phyloP scores from a whole-genome alignment of 2,329 filamentous ascomycete species.

The Penicillium sp. region DNA sequence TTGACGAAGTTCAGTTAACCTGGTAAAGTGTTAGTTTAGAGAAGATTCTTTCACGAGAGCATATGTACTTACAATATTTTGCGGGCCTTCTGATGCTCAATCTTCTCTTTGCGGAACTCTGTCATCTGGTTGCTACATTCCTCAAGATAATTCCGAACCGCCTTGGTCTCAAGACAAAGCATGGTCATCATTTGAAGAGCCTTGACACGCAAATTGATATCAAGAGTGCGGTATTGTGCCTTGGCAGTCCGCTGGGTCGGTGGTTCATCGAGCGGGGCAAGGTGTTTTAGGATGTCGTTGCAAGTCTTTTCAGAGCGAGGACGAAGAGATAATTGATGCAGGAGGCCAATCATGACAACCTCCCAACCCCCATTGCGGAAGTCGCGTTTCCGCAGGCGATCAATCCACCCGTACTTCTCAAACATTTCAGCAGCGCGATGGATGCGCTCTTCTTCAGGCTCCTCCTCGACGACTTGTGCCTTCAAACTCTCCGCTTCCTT shows the following conservation, averaged over 20 bases:
- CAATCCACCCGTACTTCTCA: slow-evolving; percentile 75
- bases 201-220: slow-evolving; percentile 79
- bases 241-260: slow-evolving; percentile 73
- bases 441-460: slow-evolving; percentile 34
- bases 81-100: slow-evolving; percentile 81
- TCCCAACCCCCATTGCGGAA: slow-evolving; percentile 91
- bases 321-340: slow-evolving; percentile 80
- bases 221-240: slow-evolving; percentile 70
- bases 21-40: slow-evolving; percentile 21
- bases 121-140: slow-evolving; percentile 95
- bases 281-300: slow-evolving; percentile 73
- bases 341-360: slow-evolving; percentile 78
- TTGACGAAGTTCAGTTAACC: slow-evolving; percentile 46
- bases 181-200: slow-evolving; percentile 83
- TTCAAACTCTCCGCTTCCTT: slow-evolving; percentile 70
- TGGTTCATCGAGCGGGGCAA: slow-evolving; percentile 77
- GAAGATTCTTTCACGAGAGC: background rate
- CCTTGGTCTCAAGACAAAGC: slow-evolving; percentile 81
- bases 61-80: slow-evolving; percentile 55
- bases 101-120: slow-evolving; percentile 89
- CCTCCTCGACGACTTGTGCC: slow-evolving; percentile 58
- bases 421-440: slow-evolving; percentile 72
- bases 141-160: slow-evolving; percentile 84
- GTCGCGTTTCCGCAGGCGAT: slow-evolving; percentile 76
- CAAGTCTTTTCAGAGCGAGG: slow-evolving; percentile 69